Percentiles rank a stretch among this genome's conserved stretches.
Evolutionary conservation across 2,329 filamentous ascomycete genomes (phyloP).

Genomic region (Pseudofabraea citricarpa): DNA sequence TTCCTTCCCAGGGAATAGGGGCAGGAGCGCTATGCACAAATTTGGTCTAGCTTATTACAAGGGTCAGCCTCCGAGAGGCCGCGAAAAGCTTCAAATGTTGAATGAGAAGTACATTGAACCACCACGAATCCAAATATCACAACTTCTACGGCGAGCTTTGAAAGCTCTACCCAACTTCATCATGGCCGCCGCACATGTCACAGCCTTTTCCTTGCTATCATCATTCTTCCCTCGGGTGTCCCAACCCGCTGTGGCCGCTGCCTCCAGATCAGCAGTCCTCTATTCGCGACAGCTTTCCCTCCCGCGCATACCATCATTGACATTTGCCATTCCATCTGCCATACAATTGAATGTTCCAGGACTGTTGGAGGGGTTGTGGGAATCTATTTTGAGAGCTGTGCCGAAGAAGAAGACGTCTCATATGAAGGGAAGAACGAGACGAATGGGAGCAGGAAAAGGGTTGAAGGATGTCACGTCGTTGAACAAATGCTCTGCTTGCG

Average conservation of each 20-base stretch:
- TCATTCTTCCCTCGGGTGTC: slow-evolving; percentile 53
- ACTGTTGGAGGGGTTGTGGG: slow-evolving; percentile 82
- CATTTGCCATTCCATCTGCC: slow-evolving; percentile 53
- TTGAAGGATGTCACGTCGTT: slow-evolving; percentile 84
- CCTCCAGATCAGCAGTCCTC: slow-evolving; percentile 38
- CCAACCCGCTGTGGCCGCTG: slow-evolving; percentile 34
- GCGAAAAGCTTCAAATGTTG: slow-evolving; percentile 18
- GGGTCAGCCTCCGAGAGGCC: neutral
- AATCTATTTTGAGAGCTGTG: slow-evolving; percentile 84
- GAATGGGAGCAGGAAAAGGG: slow-evolving; percentile 94
- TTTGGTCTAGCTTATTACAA: neutral
- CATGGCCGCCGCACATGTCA: slow-evolving; percentile 41
- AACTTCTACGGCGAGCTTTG: neutral
- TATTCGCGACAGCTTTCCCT: slow-evolving; percentile 41
- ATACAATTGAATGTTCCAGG: slow-evolving; percentile 59
- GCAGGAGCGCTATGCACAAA: too few species aligned
- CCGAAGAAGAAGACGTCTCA: slow-evolving; percentile 99
- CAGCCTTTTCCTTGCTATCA: slow-evolving; percentile 35
- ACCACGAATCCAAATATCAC: slow-evolving; percentile 1
- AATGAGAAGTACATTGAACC: neutral
- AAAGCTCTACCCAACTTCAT: slow-evolving; percentile 11
- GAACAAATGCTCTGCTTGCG: slow-evolving; percentile 87
- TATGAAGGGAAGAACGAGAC: slow-evolving; percentile 87
- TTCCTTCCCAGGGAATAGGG: slow-evolving; percentile 14
- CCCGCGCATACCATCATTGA: slow-evolving; percentile 47